Percentiles rank a stretch among this genome's conserved stretches.
Conservation (phyloP, 179 eudicot genomes). For the Beta corolliflora region DNA sequence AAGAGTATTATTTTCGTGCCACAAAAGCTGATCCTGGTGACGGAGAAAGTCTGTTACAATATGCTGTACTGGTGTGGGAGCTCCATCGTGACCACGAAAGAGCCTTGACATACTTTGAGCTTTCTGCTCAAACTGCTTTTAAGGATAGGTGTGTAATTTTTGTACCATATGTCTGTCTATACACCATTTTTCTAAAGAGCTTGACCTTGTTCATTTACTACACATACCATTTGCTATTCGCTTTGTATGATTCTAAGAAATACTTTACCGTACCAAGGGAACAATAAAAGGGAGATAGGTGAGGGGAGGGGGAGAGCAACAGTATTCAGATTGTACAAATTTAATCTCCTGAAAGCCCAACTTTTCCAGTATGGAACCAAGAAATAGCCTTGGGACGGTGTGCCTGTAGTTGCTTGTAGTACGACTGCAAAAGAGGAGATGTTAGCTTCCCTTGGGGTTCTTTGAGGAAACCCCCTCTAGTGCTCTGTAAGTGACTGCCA, state of each 20-base stretch:
- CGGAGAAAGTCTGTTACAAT: constrained; percentile 56
- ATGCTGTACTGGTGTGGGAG: constrained; percentile 72
- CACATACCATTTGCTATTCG: neutral
- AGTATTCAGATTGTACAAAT: no score
- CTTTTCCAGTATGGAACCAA: no score
- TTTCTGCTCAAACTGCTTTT: constrained; percentile 57
- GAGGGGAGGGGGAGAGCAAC: no score
- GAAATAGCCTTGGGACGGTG: no score
- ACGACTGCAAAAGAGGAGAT: neutral
- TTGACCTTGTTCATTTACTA: neutral
- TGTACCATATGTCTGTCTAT: neutral
- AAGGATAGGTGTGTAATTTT: constrained; percentile 49
- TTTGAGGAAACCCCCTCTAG: neutral
- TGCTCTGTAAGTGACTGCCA: neutral
- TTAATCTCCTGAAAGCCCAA: no score
- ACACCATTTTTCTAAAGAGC: neutral
- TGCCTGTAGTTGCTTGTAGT: neutral
- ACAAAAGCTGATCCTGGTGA: constrained; percentile 58
- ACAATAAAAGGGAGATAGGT: neutral
- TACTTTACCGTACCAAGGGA: neutral
- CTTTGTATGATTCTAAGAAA: neutral
- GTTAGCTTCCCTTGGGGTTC: no score
- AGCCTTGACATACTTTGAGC: constrained; percentile 57
- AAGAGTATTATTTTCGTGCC: constrained; percentile 73
- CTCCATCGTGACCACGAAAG: constrained; percentile 54